Conservation (phyloP, 345 rosid genomes). For the Sapria himalayana region DNA sequence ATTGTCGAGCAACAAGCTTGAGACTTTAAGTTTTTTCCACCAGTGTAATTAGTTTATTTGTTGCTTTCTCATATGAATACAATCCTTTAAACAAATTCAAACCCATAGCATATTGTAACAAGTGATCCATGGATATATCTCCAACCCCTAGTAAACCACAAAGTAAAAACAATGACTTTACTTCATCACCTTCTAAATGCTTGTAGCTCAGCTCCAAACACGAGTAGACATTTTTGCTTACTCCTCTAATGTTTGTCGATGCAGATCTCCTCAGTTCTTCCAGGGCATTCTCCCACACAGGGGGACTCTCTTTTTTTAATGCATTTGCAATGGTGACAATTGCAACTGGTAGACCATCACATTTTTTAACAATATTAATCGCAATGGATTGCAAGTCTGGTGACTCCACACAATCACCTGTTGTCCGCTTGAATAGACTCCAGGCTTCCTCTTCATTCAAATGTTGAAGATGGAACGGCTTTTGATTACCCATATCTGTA, state of each 20-base stretch:
- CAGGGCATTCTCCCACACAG: neutral
- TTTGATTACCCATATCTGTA: neutral
- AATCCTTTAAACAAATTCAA: slow-evolving; percentile 2
- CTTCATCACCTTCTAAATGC: neutral
- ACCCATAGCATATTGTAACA: slow-evolving; percentile 1
- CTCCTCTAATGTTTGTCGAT: neutral
- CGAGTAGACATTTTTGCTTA: neutral
- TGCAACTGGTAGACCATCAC: slow-evolving; percentile 7
- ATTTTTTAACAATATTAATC: neutral
- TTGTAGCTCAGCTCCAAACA: neutral
- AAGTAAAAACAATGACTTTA: neutral
- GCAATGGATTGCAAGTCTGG: neutral
- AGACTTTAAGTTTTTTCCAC: neutral
- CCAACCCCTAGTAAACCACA: slow-evolving; percentile 8
- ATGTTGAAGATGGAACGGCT: neutral
- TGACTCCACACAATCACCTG: neutral
- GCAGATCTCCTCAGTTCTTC: neutral
- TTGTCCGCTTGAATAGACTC: slow-evolving; percentile 1
- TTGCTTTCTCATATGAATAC: neutral
- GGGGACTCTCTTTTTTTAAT: neutral
- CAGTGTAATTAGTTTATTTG: neutral
- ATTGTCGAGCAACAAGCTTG: neutral
- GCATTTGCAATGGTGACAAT: slow-evolving; percentile 5
- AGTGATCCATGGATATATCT: neutral
- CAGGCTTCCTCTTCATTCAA: slow-evolving; percentile 2